Conservation (phyloP, 768 basidiomycete genomes). For the Tricholomella constricta region DNA sequence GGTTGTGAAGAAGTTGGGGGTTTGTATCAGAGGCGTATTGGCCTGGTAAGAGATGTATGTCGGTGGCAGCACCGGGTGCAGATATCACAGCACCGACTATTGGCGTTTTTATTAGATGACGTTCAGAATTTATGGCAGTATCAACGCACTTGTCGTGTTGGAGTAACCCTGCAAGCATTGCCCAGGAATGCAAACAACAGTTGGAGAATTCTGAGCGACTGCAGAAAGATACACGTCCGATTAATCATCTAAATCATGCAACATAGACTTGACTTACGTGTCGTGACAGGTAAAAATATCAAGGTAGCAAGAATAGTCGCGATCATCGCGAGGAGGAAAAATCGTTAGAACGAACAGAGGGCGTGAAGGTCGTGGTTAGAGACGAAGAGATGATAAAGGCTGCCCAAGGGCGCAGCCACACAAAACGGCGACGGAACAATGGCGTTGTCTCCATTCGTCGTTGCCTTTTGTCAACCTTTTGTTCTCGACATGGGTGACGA, state of each 20-base stretch:
- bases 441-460: conserved; percentile 7
- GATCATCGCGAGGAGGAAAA: conserved; percentile 25
- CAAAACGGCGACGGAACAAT: conserved; percentile 5
- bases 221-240: not conserved
- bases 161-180: conserved; percentile 70
- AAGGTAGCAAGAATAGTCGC: conserved; percentile 12
- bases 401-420: not conserved
- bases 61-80: conserved; percentile 45
- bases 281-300: conserved; percentile 3
- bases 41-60: conserved; percentile 59
- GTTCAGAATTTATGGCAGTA: not conserved
- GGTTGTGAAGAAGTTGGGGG: conserved; percentile 57
- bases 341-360: conserved; percentile 13
- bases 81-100: conserved; percentile 63
- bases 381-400: conserved; percentile 16
- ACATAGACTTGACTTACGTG: conserved; percentile 8
- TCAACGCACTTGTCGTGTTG: conserved; percentile 51
- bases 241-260: not conserved
- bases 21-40: conserved; percentile 61
- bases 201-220: conserved; percentile 27
- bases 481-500: conserved; percentile 11
- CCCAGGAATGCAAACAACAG: conserved; percentile 68
- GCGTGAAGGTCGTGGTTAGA: conserved; percentile 25
- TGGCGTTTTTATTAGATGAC: not conserved
- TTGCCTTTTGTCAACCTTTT: conserved; percentile 13